Percentiles rank a stretch among this genome's conserved stretches.
These are phyloP conservation scores for Heritiera fomes DNA, from an alignment of 345 rosid genomes.

Conservation along the genomic window DNA sequence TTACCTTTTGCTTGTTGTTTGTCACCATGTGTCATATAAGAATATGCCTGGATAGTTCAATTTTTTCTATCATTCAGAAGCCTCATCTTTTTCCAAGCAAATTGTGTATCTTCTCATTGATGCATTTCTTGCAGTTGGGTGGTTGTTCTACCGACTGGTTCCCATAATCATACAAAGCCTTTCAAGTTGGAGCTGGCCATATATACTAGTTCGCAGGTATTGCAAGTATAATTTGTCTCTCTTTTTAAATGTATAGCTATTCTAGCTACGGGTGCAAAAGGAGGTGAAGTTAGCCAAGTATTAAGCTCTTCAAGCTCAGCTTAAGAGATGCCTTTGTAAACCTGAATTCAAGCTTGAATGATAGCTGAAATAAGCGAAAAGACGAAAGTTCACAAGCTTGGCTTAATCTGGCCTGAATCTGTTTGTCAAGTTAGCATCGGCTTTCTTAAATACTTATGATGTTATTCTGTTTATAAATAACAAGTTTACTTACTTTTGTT, in stretches of 20 bases:
- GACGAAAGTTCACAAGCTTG: not conserved
- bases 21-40: not conserved
- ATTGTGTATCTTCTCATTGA: conserved; percentile 13
- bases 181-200: conserved; percentile 90
- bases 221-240: conserved; percentile 9
- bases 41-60: not conserved
- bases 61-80: not conserved
- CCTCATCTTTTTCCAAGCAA: not conserved
- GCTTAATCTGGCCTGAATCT: conserved; percentile 3
- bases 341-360: not conserved
- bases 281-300: not conserved
- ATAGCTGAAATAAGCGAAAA: not conserved
- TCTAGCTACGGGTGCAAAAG: not conserved
- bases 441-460: not conserved
- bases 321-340: not conserved
- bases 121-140: conserved; percentile 69
- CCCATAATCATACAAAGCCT: conserved; percentile 64
- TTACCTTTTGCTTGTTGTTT: conserved; percentile 8
- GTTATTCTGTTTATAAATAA: not conserved
- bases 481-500: not conserved
- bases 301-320: not conserved
- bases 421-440: not conserved
- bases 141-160: conserved; percentile 78
- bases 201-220: conserved; percentile 72
- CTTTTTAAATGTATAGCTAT: not conserved